Evolutionary conservation across 176 grass and related monocot species (phyloP), one percentile per base, ranked within the genome.

Genomic region (Stipa capillata): DNA sequence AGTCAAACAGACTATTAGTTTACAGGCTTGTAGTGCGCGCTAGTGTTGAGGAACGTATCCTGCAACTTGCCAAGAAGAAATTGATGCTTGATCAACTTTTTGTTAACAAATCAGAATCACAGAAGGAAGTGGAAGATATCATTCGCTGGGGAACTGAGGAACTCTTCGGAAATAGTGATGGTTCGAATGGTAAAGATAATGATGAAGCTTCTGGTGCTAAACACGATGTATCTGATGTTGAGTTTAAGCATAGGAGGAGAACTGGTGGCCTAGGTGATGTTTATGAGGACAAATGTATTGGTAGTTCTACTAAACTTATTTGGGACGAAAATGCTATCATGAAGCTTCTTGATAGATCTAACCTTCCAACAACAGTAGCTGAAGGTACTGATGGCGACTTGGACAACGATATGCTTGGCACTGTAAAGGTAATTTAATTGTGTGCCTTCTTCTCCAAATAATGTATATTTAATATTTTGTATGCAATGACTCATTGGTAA

Each of bases 41-140:
- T 81, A 99, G 96, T 82, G 96, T 99, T 72, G 96, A 99, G 78
- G 96, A 99, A 85, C 90, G 96, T 60, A 99, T 99, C 65, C 90
- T 99, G 77, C 96, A 95, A 58, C 90, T 99, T 81, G 96, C 96
- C 40, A 99, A 99, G 84, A 99, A 93, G 69, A 99, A 99, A 81
- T 86, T 99, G 85, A 99, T 99, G 96, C 90, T 99, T 55, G 96
- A 99, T 78, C 96, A 99, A 74, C 90, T 99, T 85, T 99, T 99
- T 60, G 92, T 99, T 40, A 99, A 93, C 72, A 99, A 99, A 74
- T 99, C 96, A 81, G 96, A 91, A 67, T 92, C 92, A 7, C 96
- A 90, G 54, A 99, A 99, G 71, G 92, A 99, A 83, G 96, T 99
- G 40, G 96, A 99, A 91, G 96, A 99, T 76, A 95, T 99, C 75